phyloP scores from a whole-genome alignment of 164 flowering plant species.

The Amborella trichopoda region DNA sequence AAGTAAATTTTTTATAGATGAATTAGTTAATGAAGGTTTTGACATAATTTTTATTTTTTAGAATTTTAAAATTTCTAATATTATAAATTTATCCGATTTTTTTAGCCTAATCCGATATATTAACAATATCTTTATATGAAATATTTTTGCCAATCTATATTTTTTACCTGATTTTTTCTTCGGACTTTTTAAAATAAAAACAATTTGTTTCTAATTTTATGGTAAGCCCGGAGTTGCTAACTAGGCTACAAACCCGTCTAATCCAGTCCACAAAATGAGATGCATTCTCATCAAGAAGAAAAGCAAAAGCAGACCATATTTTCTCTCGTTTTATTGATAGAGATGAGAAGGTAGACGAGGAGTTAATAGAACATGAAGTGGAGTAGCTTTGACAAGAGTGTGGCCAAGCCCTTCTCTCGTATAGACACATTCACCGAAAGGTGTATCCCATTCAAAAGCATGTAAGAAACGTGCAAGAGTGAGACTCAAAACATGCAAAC shows the following conservation, averaged over 20 bases:
- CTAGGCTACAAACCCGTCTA: neutral
- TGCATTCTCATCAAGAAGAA: neutral
- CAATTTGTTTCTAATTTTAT: neutral
- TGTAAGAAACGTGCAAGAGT: slow-evolving; percentile 19
- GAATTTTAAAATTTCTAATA: too few relatives aligned
- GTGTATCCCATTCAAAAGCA: slow-evolving; percentile 11
- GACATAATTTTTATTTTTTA: too few relatives aligned
- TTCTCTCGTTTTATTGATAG: slow-evolving; percentile 4
- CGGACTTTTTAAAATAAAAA: neutral
- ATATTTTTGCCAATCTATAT: neutral
- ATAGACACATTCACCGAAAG: slow-evolving; percentile 5
- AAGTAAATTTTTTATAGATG: too few relatives aligned
- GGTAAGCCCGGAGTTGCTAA: neutral
- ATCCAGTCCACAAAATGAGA: neutral
- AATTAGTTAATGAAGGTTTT: too few relatives aligned
- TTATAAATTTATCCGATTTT: too few relatives aligned
- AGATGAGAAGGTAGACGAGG: slow-evolving; percentile 21
- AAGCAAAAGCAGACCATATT: neutral
- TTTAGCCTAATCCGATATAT: too few relatives aligned
- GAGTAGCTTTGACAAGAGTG: slow-evolving; percentile 14
- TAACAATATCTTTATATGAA: too few relatives aligned
- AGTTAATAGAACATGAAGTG: slow-evolving; percentile 21
- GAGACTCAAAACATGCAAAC: slow-evolving; percentile 11
- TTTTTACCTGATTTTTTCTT: neutral
- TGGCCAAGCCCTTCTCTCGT: slow-evolving; percentile 6